phyloP scores from a whole-genome alignment of 2,329 filamentous ascomycete species.

The Aspergillus sp. region DNA sequence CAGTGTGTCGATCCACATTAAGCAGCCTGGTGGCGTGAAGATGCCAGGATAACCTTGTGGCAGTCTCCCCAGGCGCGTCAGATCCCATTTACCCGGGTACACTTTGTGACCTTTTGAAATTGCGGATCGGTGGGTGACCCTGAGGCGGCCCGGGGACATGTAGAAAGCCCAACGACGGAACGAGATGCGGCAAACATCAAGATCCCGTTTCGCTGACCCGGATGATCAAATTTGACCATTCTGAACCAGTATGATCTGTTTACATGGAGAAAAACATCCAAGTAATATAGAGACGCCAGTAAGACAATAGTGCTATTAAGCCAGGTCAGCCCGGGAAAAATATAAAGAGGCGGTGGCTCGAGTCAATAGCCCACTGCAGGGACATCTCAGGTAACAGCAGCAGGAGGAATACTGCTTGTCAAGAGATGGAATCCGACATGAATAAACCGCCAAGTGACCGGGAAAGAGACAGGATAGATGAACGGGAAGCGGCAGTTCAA shows the following conservation, averaged over 20 bases:
- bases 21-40: not conserved
- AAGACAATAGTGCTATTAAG: constrained; percentile 1
- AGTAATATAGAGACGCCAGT: not conserved
- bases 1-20: not conserved
- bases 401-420: not conserved
- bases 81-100: not conserved
- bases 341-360: no score
- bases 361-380: constrained; percentile 1
- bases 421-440: not conserved
- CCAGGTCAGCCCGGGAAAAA: constrained; percentile 3
- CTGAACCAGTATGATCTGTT: not conserved
- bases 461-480: no score
- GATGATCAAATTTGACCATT: not conserved
- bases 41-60: not conserved
- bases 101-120: not conserved
- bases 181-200: not conserved
- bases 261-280: not conserved
- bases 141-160: not conserved
- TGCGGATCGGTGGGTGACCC: not conserved
- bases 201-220: not conserved
- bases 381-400: not conserved
- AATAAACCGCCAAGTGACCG: not conserved
- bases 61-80: not conserved
- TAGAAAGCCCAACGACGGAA: not conserved
- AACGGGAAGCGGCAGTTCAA: not conserved